Evolutionary conservation across 768 basidiomycete genomes (phyloP).

Genomic region (Termitomyces sp.): DNA sequence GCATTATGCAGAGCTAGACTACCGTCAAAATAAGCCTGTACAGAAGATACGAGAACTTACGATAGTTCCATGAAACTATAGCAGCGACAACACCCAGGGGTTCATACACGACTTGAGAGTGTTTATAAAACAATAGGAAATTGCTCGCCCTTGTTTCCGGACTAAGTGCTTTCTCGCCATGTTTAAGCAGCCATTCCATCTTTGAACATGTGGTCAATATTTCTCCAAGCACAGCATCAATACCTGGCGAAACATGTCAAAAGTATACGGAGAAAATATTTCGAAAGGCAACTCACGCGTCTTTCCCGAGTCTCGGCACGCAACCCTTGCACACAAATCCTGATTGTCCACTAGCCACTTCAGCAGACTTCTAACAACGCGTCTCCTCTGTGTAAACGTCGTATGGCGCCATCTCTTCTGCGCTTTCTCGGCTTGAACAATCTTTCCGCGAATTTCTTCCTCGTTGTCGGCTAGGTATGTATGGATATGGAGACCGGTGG

Average conservation of each 20-base stretch:
- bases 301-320: slow-evolving; percentile 93
- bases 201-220: slow-evolving; percentile 94
- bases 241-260: slow-evolving; percentile 41
- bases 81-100: slow-evolving; percentile 91
- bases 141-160: slow-evolving; percentile 69
- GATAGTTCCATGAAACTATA: slow-evolving; percentile 95
- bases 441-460: slow-evolving; percentile 68
- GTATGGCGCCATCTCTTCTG: slow-evolving; percentile 71
- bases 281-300: slow-evolving; percentile 52
- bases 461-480: slow-evolving; percentile 74
- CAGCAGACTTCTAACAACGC: slow-evolving; percentile 80
- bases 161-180: slow-evolving; percentile 72
- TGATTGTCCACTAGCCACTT: slow-evolving; percentile 94
- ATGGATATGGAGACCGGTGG: slow-evolving; percentile 75
- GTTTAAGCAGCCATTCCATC: slow-evolving; percentile 83
- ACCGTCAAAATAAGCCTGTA: neutral
- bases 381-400: slow-evolving; percentile 71
- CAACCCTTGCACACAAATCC: slow-evolving; percentile 78
- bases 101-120: slow-evolving; percentile 75
- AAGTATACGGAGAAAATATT: neutral
- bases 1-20: slow-evolving; percentile 82
- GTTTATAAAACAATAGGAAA: slow-evolving; percentile 70
- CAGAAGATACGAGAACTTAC: slow-evolving; percentile 30
- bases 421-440: slow-evolving; percentile 55
- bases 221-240: slow-evolving; percentile 93